Base-by-base conservation (phyloP, 495 filamentous ascomycete genomes). In the Podospora pseudocomata region DNA sequence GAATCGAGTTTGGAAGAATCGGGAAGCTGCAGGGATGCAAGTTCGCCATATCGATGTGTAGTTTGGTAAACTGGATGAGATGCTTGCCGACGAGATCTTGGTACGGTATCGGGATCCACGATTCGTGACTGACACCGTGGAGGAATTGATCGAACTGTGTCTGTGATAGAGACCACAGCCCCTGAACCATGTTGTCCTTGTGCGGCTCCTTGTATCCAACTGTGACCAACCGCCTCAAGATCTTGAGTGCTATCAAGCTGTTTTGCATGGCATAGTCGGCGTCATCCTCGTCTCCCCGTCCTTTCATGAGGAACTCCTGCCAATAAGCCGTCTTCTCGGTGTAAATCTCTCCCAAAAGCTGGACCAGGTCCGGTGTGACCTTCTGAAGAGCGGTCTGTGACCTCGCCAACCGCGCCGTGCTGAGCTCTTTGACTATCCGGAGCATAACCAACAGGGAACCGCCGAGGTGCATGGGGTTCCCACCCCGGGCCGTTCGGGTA, bases 341-440 rank as follows among this genome's bases (percentile, higher is more conserved):
- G 72, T 98, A 99, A 64, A 97, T 88, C 44, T 84, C 82, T 7
- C 86, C 89, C 13, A 98, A 79, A 0, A 93, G 79, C 71, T 91
- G 86, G 32, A 97, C 86, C 9, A 97, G 85, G 74, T 95, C 91
- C 0, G 93, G 92, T 9, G 93, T 86, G 19, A 90, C 84, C 5
- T 86, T 85, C 70, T 94, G 90, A 13, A 99, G 82, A 28, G 85
- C 89, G 0, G 86, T 82, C 70, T 92, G 87, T 1, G 89, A 91
- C 65, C 84, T 84, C 64, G 85, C 85, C 58, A 97, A 74, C 26
- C 92, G 86, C 2, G 89, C 93, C 3, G 91, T 93, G 0, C 91
- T 86, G 7, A 97, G 81, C 76, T 97, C 95, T 79, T 97, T 98
- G 70, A 97, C 87, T 59, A 96, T 88, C 56, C 93, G 89, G 1